These are phyloP conservation scores for Yamadazyma dushanensis DNA, from an alignment of 1,139 yeast genomes.

Conservation along the genomic window DNA sequence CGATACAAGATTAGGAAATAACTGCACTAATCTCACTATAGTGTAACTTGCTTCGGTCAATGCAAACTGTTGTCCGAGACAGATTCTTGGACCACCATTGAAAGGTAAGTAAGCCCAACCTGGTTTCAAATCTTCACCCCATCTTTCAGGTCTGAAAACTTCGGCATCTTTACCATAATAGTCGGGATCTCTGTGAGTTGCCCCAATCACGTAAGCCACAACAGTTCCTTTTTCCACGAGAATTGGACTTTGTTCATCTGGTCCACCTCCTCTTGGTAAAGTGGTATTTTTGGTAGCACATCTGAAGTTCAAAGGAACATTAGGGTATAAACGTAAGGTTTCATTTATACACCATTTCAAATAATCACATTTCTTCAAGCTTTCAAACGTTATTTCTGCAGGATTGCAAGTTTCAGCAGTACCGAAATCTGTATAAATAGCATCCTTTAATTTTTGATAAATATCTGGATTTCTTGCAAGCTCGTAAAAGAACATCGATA, in stretches of 20 bases:
- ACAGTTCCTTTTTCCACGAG: slow-evolving; percentile 47
- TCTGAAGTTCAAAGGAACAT: slow-evolving; percentile 55
- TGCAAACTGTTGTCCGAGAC: slow-evolving; percentile 63
- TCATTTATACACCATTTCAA: slow-evolving; percentile 50
- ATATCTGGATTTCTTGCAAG: slow-evolving; percentile 24
- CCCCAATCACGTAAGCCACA: slow-evolving; percentile 44
- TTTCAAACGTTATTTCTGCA: slow-evolving; percentile 43
- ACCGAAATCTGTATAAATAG: slow-evolving; percentile 23
- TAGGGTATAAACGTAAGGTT: slow-evolving; percentile 53
- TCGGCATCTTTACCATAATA: slow-evolving; percentile 51
- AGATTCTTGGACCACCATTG: slow-evolving; percentile 64
- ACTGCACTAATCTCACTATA: slow-evolving; percentile 43
- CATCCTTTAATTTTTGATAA: slow-evolving; percentile 24
- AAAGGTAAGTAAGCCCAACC: slow-evolving; percentile 59
- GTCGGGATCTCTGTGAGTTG: slow-evolving; percentile 45
- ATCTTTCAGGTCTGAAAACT: slow-evolving; percentile 50
- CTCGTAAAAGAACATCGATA: slow-evolving; percentile 26
- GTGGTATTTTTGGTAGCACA: slow-evolving; percentile 44
- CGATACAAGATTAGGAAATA: slow-evolving; percentile 32
- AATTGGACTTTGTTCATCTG: slow-evolving; percentile 40
- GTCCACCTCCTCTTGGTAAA: slow-evolving; percentile 56
- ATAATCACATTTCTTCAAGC: slow-evolving; percentile 45
- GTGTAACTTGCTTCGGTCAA: slow-evolving; percentile 52
- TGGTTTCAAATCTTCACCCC: slow-evolving; percentile 28
- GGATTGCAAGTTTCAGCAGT: slow-evolving; percentile 37